Evolutionary conservation across 208 protist species (phyloP).

Genomic region (Blechomonas ayalai): DNA sequence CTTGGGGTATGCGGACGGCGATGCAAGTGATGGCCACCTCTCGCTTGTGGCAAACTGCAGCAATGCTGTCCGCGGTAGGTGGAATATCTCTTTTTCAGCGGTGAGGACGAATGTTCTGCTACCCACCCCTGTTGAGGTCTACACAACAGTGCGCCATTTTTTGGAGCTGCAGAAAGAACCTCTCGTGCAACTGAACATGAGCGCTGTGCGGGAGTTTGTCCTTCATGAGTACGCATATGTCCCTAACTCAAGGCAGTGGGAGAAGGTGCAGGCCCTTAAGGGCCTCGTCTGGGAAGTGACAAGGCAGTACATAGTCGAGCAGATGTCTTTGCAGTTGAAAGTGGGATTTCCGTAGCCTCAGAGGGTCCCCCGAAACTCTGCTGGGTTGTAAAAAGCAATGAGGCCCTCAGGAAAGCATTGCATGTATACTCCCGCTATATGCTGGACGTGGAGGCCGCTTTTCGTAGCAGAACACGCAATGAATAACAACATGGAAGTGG

Average conservation of each 20-base stretch:
- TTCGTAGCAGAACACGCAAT: too few species aligned
- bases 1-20: too few species aligned
- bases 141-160: slow-evolving; percentile 10
- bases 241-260: slow-evolving; percentile 1
- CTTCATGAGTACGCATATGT: slow-evolving; percentile 7
- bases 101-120: slow-evolving; percentile 6
- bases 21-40: too few species aligned
- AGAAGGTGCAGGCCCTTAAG: slow-evolving; percentile 10
- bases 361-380: neutral
- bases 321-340: slow-evolving; percentile 1
- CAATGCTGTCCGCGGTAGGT: too few species aligned
- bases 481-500: too few species aligned
- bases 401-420: too few species aligned
- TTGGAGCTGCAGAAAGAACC: slow-evolving; percentile 12
- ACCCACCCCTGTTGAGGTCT: slow-evolving; percentile 21
- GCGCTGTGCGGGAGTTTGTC: slow-evolving; percentile 14
- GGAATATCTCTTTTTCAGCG: slow-evolving; percentile 20
- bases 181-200: slow-evolving; percentile 13
- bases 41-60: too few species aligned
- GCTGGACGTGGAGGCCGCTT: too few species aligned
- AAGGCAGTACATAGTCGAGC: slow-evolving; percentile 15
- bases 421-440: too few species aligned
- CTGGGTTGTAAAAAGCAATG: too few species aligned
- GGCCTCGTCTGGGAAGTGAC: slow-evolving; percentile 23
- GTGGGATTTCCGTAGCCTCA: neutral